Conservation (phyloP, 2,329 filamentous ascomycete genomes). For the Apiospora kogelbergensis region DNA sequence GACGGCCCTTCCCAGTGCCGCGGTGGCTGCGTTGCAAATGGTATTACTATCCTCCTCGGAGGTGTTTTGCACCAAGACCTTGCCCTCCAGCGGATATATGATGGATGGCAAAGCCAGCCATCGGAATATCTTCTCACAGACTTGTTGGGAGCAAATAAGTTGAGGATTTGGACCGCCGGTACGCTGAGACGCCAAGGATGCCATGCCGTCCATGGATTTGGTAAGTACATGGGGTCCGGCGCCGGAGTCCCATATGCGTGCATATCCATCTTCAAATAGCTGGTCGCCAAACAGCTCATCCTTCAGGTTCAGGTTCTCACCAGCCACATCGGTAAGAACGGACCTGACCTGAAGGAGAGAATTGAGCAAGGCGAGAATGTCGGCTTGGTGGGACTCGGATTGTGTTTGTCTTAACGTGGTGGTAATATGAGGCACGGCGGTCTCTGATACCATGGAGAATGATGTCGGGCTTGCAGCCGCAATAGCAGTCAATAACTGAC, state of each 20-base stretch:
- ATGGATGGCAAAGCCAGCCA: conserved; percentile 27
- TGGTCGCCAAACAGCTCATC: conserved; percentile 31
- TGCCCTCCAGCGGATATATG: conserved; percentile 24
- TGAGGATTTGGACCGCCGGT: conserved; percentile 18
- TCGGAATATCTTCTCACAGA: conserved; percentile 24
- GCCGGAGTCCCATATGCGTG: conserved; percentile 23
- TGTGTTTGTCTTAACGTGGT: conserved; percentile 51
- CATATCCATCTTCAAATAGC: conserved; percentile 28
- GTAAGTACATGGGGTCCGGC: conserved; percentile 20
- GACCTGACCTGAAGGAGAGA: conserved; percentile 41
- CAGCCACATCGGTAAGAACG: conserved; percentile 28
- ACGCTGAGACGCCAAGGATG: conserved; percentile 26
- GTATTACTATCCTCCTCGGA: conserved; percentile 15
- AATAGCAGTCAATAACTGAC: conserved; percentile 51
- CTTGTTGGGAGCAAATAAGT: conserved; percentile 28
- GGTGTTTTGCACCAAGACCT: conserved; percentile 16
- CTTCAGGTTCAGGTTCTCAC: conserved; percentile 18
- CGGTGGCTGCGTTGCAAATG: conserved; percentile 25
- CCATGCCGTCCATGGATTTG: conserved; percentile 29
- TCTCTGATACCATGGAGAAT: conserved; percentile 48
- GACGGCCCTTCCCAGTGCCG: conserved; percentile 26
- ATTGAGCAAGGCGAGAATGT: conserved; percentile 51
- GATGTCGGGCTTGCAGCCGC: conserved; percentile 47
- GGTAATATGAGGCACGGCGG: conserved; percentile 47
- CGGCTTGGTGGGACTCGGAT: conserved; percentile 49